Evolutionary conservation across 2,329 filamentous ascomycete genomes (phyloP), one percentile per base, ranked within the genome.

Genomic region (Pseudogymnoascus sp.): DNA sequence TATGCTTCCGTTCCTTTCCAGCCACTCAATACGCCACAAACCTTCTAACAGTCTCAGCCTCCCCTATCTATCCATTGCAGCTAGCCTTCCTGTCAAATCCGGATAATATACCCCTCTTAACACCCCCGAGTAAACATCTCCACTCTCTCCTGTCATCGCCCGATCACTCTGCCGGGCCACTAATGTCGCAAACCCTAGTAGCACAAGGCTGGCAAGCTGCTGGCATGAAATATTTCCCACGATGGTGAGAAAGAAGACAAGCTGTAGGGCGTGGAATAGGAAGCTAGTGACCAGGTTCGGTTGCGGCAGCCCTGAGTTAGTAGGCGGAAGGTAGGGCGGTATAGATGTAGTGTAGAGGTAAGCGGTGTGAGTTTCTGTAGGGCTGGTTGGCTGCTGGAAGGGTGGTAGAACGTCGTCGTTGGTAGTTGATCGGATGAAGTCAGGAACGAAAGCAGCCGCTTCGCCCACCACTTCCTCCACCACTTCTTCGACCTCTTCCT

Each of bases 111-210:
- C 39, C 39, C 39, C 39, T 41, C n/a, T 16, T 19, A 41, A 16
- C 39, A 41, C n/a, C 39, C 16, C n/a, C 0, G 36, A 37, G 36
- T 37, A 37, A 37, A 41, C 16, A 41, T 41, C 39, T 81, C 0
- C 89, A 87, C 0, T 88, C 86, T 1, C 76, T 85, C 1, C 79
- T 90, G 1, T 85, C 88, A 0, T 75, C 85, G 0, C 77, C 83
- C 45, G 79, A 83, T 2, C 90, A 87, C 70, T 68, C 72, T 6
- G 77, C 78, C 72, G 69, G 73, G 68, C 19, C 4, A 16, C 48
- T 6, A 45, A 57, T 11, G 39, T 41, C n/a, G 39, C n/a, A 19
- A 41, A 19, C 39, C 39, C 39, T 3, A 41, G 39, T 19, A 41
- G 16, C 16, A 19, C 39, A 8, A 41, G n/a, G 39, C 39, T 19